phyloP scores from a whole-genome alignment of 345 rosid species.

The Gynandropsis gynandra region DNA sequence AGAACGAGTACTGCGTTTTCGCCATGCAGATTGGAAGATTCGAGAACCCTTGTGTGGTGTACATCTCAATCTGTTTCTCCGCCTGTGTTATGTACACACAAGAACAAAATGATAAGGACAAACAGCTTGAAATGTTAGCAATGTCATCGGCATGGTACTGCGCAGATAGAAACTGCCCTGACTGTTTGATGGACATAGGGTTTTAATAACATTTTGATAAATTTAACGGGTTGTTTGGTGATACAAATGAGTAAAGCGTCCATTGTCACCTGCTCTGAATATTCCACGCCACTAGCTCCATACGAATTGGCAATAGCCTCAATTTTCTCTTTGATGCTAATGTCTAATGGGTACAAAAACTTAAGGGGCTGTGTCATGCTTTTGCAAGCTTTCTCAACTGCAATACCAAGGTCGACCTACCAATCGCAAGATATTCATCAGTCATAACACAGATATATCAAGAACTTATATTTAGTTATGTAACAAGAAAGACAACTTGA shows the following conservation, averaged over 20 bases:
- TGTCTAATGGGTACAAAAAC: slow-evolving; percentile 76
- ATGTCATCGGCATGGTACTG: too few relatives aligned
- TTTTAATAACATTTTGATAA: too few relatives aligned
- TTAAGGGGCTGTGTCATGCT: slow-evolving; percentile 55
- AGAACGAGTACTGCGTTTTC: slow-evolving; percentile 92
- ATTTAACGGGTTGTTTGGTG: too few relatives aligned
- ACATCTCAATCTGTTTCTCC: slow-evolving; percentile 94
- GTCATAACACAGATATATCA: background rate
- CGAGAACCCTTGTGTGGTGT: slow-evolving; percentile 78
- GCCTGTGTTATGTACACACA: slow-evolving; percentile 45
- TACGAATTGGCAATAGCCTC: slow-evolving; percentile 89
- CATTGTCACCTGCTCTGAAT: slow-evolving; percentile 74
- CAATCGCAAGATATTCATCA: slow-evolving; percentile 10
- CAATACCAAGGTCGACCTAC: slow-evolving; percentile 93
- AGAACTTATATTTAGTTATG: background rate
- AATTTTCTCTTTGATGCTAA: slow-evolving; percentile 76
- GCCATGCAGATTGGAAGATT: slow-evolving; percentile 98
- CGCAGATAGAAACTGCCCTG: too few relatives aligned
- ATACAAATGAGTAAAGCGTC: background rate
- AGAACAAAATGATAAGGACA: too few relatives aligned
- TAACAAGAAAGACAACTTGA: background rate
- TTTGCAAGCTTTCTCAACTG: slow-evolving; percentile 85
- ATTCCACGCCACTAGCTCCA: slow-evolving; percentile 90
- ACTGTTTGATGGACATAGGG: too few relatives aligned
- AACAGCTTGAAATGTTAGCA: too few relatives aligned